phyloP scores from a whole-genome alignment of 805 yeast species.

The Pichia exigua region DNA sequence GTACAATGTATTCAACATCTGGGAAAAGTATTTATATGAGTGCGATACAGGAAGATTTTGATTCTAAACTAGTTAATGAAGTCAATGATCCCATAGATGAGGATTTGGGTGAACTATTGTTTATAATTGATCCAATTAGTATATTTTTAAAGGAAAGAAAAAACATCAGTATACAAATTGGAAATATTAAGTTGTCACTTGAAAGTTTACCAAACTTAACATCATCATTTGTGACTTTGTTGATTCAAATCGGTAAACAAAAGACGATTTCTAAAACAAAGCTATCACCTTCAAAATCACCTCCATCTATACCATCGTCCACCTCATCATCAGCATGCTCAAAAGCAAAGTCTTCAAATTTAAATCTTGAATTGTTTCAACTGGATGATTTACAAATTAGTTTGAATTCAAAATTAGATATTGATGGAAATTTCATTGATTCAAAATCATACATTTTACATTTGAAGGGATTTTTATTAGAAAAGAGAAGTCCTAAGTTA shows the following conservation, averaged over 20 bases:
- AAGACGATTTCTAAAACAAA: conserved; percentile 2
- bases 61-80: conserved; percentile 14
- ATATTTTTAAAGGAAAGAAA: conserved; percentile 8
- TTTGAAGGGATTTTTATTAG: conserved; percentile 29
- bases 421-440: conserved; percentile 35
- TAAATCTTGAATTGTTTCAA: conserved; percentile 31
- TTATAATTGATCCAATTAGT: neutral
- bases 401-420: conserved; percentile 38
- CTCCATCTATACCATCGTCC: neutral
- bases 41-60: conserved; percentile 50
- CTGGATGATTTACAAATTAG: conserved; percentile 34
- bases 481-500: conserved; percentile 35
- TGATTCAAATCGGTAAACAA: conserved; percentile 26
- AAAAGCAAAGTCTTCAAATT: conserved; percentile 11
- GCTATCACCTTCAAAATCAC: neutral
- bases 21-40: conserved; percentile 71
- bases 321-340: conserved; percentile 1
- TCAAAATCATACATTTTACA: conserved; percentile 24
- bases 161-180: conserved; percentile 34
- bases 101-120: neutral
- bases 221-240: conserved; percentile 30
- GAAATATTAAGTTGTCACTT: conserved; percentile 34
- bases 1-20: conserved; percentile 59
- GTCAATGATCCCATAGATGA: neutral
- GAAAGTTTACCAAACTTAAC: conserved; percentile 36